Percentiles rank a stretch among this genome's conserved stretches.
Evolutionary conservation across 805 yeast species (phyloP).

Genomic region (Candida cerambycidarum): DNA sequence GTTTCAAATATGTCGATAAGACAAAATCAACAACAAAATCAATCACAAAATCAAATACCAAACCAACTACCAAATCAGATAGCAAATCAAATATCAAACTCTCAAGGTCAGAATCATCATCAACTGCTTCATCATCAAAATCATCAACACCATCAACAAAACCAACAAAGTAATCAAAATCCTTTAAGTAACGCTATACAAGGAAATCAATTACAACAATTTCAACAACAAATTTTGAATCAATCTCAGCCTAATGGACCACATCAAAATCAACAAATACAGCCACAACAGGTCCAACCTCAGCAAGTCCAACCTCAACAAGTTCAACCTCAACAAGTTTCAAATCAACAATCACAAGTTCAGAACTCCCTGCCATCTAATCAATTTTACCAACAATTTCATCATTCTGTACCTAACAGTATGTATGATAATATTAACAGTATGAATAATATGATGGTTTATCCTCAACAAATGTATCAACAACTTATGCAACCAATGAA

Average conservation of each 20-base stretch:
- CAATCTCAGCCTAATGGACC: slow-evolving; percentile 3
- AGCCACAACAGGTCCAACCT: slow-evolving; percentile 14
- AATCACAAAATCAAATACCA: not conserved
- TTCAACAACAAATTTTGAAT: slow-evolving; percentile 5
- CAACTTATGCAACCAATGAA: slow-evolving; percentile 18
- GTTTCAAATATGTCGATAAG: not conserved
- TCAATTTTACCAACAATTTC: slow-evolving; percentile 4
- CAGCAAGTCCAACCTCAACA: slow-evolving; percentile 16
- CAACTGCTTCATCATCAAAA: slow-evolving; percentile 5
- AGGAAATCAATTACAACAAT: slow-evolving; percentile 3
- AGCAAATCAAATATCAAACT: slow-evolving; percentile 2
- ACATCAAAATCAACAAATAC: slow-evolving; percentile 9
- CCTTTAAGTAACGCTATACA: not conserved
- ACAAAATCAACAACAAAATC: not conserved
- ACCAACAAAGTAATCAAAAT: not conserved
- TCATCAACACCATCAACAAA: slow-evolving; percentile 1
- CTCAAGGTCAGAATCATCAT: slow-evolving; percentile 12
- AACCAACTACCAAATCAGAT: not conserved
- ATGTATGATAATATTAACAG: slow-evolving; percentile 4
- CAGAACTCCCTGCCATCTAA: slow-evolving; percentile 3
- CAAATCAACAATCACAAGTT: slow-evolving; percentile 2
- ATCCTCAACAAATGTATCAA: slow-evolving; percentile 19
- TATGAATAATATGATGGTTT: slow-evolving; percentile 11
- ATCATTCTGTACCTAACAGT: slow-evolving; percentile 1
- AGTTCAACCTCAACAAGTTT: slow-evolving; percentile 10